Evolutionary conservation across 1,139 yeast species (phyloP), one percentile per base, ranked within the genome.

Genomic region (Yamadazyma buinensis): DNA sequence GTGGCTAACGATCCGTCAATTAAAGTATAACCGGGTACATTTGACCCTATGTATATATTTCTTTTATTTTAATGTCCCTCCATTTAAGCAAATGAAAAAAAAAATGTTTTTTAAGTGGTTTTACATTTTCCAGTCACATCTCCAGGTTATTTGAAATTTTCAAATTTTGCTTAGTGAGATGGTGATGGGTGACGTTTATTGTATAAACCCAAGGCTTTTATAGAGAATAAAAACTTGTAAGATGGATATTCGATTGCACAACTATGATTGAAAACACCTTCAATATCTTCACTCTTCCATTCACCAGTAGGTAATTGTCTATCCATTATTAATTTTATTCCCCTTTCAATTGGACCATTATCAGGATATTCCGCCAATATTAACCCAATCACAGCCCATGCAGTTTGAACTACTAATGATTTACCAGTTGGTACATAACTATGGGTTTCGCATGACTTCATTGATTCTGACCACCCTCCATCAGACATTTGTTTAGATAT

Each of bases 401-500:
- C 75, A 0, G 97, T 88, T 55, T 90, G 97, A 0, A 92, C 96
- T 1, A 83, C 83, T 39, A 83, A 72, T 1, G 95, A 80, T 34
- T 69, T 55, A 2, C 57, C 52, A 26, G 64, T 65, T 9, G 35
- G 31, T 3, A 92, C 85, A 58, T 90, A 94, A 0, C 82, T 67
- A 47, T 84, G 94, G 1, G 86, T 73, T 54, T 90, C 97, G 51
- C 92, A 82, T 2, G 94, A 73, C 43, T 73, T 82, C 84, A 84
- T 82, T 1, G 81, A 71, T 57, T 94, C 99, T 35, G 95, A 86
- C 98, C 98, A 94, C 0, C 98, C 98, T 15, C 98, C 99, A 56
- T 92, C 98, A 4, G 59, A 59, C 50, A 82, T 68, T 54, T 92
- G 98, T 44, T 84, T 79, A 1, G 75, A 54, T 2, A 81, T 79